A percentile compares a stretch with the other conserved stretches of the same genome.
Evolutionary conservation across 2,329 filamentous ascomycete genomes (phyloP).

Genomic region (Apiospora malaysiana): DNA sequence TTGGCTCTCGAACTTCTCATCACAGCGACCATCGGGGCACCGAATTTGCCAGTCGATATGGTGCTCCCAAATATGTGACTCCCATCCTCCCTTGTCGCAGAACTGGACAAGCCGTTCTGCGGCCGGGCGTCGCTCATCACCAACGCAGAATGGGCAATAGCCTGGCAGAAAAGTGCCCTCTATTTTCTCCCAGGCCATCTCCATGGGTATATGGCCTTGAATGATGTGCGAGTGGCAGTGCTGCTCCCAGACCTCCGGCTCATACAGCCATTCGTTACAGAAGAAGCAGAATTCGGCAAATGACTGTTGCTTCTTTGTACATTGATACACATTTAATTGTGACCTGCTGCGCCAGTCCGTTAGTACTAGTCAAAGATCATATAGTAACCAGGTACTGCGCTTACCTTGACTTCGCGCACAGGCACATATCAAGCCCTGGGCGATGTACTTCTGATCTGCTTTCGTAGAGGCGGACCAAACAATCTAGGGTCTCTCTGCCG

Average conservation of each 20-base stretch:
- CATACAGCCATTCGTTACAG: neutral
- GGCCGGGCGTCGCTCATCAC: neutral
- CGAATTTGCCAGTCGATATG: neutral
- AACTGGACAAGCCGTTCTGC: neutral
- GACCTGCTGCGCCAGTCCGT: neutral
- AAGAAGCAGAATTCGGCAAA: conserved; percentile 16
- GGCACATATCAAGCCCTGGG: neutral
- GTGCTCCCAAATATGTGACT: neutral
- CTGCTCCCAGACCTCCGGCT: neutral
- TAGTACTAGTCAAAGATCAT: neutral
- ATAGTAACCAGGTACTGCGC: neutral
- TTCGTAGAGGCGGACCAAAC: neutral
- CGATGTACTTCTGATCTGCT: neutral
- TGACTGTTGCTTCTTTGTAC: neutral
- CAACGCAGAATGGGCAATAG: neutral
- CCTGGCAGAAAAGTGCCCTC: neutral
- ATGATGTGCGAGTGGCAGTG: neutral
- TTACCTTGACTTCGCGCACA: neutral
- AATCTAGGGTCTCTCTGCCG: neutral
- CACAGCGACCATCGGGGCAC: neutral
- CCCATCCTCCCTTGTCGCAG: neutral
- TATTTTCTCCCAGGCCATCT: conserved; percentile 12
- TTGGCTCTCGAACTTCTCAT: neutral
- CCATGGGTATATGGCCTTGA: neutral
- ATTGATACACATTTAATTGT: neutral